A percentile compares a stretch with the other conserved stretches of the same genome.
These are phyloP conservation scores for Tolypocladium pustulatum DNA, from an alignment of 2,329 filamentous ascomycete genomes.

Conservation along the genomic window DNA sequence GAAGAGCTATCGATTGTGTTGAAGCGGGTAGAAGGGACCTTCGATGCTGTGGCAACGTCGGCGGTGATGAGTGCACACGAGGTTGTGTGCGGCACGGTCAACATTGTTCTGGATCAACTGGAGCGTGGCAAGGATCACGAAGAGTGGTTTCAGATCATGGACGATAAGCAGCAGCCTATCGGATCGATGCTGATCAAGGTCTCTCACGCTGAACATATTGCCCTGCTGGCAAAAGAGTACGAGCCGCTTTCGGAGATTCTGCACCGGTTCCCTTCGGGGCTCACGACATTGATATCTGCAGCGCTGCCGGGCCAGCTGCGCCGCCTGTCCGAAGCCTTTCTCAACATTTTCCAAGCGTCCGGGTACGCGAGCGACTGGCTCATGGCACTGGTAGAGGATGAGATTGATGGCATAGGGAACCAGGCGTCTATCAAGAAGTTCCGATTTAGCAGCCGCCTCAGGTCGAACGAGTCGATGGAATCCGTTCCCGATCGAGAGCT, in stretches of 20 bases:
- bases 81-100: slow-evolving; percentile 59
- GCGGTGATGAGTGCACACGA: slow-evolving; percentile 29
- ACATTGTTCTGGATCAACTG: slow-evolving; percentile 69
- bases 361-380: slow-evolving; percentile 81
- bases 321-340: slow-evolving; percentile 70
- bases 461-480: slow-evolving; percentile 59
- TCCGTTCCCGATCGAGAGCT: slow-evolving; percentile 56
- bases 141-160: slow-evolving; percentile 76
- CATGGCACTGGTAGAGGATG: slow-evolving; percentile 85
- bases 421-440: slow-evolving; percentile 66
- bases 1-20: slow-evolving; percentile 62
- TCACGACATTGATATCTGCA: slow-evolving; percentile 77
- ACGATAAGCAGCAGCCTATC: slow-evolving; percentile 64
- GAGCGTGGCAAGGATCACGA: slow-evolving; percentile 70
- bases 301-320: slow-evolving; percentile 69
- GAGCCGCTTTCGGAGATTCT: slow-evolving; percentile 70
- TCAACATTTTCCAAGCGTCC: slow-evolving; percentile 94
- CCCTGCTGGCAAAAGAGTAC: slow-evolving; percentile 80
- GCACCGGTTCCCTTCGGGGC: slow-evolving; percentile 70
- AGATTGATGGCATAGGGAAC: slow-evolving; percentile 86
- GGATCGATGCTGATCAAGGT: slow-evolving; percentile 80
- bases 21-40: slow-evolving; percentile 49
- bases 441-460: slow-evolving; percentile 60
- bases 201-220: slow-evolving; percentile 78
- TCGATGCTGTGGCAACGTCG: slow-evolving; percentile 28